Percentiles rank a stretch among this genome's conserved stretches.
Evolutionary conservation across 805 yeast genomes (phyloP).

Genomic region (Priceomyces fermenticarens): DNA sequence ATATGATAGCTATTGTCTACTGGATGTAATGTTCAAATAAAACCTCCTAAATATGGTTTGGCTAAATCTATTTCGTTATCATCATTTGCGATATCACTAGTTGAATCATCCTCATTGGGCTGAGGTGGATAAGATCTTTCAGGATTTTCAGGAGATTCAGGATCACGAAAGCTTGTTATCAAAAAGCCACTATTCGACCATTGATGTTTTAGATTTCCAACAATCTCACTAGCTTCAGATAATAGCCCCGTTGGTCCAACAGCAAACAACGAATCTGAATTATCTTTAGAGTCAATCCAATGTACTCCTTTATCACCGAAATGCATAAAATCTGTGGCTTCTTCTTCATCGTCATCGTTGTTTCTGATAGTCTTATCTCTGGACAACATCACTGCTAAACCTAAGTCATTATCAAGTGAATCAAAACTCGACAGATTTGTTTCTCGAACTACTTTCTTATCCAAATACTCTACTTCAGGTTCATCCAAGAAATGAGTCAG

Average conservation of each 20-base stretch:
- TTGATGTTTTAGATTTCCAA: constrained; percentile 44
- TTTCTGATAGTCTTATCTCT: constrained; percentile 35
- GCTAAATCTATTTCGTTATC: no score
- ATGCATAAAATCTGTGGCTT: constrained; percentile 11
- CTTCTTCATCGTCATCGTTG: constrained; percentile 30
- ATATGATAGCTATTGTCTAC: no score
- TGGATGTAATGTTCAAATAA: no score
- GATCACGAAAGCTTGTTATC: neutral
- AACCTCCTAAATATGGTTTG: no score
- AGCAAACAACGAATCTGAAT: constrained; percentile 37
- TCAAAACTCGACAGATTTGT: constrained; percentile 10
- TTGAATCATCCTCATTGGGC: no score
- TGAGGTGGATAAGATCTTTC: no score
- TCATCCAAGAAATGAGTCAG: constrained; percentile 53
- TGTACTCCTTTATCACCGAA: constrained; percentile 24
- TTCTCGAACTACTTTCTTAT: neutral
- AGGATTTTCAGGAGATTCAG: no score
- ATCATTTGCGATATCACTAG: no score
- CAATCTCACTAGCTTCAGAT: constrained; percentile 59
- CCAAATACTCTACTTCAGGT: neutral
- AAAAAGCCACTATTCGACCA: constrained; percentile 18
- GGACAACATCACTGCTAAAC: constrained; percentile 25
- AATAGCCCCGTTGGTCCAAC: constrained; percentile 75
- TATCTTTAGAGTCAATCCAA: constrained; percentile 52
- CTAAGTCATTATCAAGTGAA: constrained; percentile 25